A percentile compares a stretch with the other conserved stretches of the same genome.
Conservation (phyloP, 164 flowering plant genomes). For the Stephania yunnanensis region DNA sequence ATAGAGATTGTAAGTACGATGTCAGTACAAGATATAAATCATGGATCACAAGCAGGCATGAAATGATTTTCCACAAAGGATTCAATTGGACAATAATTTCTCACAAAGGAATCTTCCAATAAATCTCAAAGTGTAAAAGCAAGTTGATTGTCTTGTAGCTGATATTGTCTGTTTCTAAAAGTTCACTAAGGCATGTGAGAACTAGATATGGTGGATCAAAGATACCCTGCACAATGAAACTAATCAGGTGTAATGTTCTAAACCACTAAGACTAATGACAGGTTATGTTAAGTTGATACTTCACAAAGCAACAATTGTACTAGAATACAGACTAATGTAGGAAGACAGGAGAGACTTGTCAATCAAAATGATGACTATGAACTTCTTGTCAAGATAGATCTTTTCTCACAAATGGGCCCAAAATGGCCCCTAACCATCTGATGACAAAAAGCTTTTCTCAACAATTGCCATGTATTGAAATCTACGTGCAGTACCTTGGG, state of each 20-base stretch:
- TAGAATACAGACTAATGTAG: not conserved
- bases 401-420: not conserved
- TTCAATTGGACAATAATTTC: not conserved
- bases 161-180: not conserved
- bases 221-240: not conserved
- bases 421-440: not conserved
- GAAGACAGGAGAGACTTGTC: not conserved
- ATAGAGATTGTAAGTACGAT: not conserved
- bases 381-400: not conserved
- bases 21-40: not conserved
- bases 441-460: not conserved
- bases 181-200: not conserved
- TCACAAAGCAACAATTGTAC: not conserved
- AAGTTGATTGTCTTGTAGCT: not conserved
- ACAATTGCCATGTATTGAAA: not conserved
- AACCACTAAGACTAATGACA: not conserved
- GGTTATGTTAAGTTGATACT: no score
- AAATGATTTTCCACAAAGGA: not conserved
- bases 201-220: not conserved
- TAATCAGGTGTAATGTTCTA: not conserved
- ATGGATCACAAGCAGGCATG: not conserved
- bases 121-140: not conserved
- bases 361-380: not conserved
- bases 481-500: not conserved
- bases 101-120: not conserved